These are phyloP conservation scores for Phytopythium helicoides DNA, from an alignment of 352 stramenopile genomes.

Conservation along the genomic window DNA sequence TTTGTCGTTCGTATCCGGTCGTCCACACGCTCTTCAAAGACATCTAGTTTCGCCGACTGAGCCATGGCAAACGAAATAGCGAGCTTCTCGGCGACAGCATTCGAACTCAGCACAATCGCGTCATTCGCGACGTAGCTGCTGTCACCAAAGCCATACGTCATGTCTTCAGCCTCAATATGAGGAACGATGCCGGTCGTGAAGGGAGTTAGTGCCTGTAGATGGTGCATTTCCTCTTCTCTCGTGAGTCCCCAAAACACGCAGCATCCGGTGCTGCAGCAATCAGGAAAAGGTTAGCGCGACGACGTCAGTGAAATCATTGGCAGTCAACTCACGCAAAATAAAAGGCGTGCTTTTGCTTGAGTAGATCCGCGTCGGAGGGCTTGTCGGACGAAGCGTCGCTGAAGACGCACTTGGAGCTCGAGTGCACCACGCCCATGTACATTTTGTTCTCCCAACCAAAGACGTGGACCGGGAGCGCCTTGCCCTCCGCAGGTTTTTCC, in stretches of 20 bases:
- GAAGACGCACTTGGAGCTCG: slow-evolving; percentile 14
- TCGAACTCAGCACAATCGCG: slow-evolving; percentile 71
- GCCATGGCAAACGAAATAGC: slow-evolving; percentile 91
- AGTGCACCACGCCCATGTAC: slow-evolving; percentile 73
- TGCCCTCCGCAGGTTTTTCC: slow-evolving; percentile 9
- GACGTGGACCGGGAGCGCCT: slow-evolving; percentile 5
- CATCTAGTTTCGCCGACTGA: slow-evolving; percentile 90
- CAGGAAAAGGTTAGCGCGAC: slow-evolving; percentile 1
- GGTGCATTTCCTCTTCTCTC: slow-evolving; percentile 44
- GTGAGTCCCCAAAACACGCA: slow-evolving; percentile 73
- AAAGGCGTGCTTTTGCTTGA: slow-evolving; percentile 61
- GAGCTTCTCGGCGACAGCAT: slow-evolving; percentile 83
- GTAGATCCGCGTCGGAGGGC: slow-evolving; percentile 6
- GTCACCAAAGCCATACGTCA: slow-evolving; percentile 61
- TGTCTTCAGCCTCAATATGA: slow-evolving; percentile 58
- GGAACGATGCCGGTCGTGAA: slow-evolving; percentile 48
- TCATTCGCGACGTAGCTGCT: slow-evolving; percentile 69
- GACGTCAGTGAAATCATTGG: not conserved
- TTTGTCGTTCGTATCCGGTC: slow-evolving; percentile 78
- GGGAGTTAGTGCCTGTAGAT: slow-evolving; percentile 44
- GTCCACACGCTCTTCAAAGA: slow-evolving; percentile 90
- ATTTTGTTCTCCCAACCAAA: slow-evolving; percentile 58
- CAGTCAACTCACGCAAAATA: slow-evolving; percentile 55
- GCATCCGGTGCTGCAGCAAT: slow-evolving; percentile 45
- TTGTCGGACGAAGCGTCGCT: not conserved